A percentile compares a stretch with the other conserved stretches of the same genome.
Evolutionary conservation across 2,329 filamentous ascomycete species (phyloP).

Genomic region (Diaporthe sp.): DNA sequence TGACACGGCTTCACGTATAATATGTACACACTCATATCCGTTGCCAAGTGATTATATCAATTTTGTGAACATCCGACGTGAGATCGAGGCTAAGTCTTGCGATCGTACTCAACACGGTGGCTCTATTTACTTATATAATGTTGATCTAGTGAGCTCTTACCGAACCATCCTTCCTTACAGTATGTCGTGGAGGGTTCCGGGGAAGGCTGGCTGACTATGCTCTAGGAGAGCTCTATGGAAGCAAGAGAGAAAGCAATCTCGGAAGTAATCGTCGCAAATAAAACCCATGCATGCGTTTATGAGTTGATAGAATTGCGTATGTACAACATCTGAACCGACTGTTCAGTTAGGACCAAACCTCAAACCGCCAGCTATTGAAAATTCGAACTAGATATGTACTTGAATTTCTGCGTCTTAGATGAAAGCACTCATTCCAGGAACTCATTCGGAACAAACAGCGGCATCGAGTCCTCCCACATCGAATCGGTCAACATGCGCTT

Average conservation of each 20-base stretch:
- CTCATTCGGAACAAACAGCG: constrained; percentile 42
- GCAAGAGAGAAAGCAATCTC: background rate
- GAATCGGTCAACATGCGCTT: constrained; percentile 50
- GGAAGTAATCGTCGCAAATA: background rate
- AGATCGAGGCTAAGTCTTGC: no score
- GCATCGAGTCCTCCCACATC: constrained; percentile 53
- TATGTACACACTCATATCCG: no score
- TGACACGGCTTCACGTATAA: no score
- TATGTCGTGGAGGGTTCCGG: background rate
- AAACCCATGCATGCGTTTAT: background rate
- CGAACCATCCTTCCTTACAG: no score
- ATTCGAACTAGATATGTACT: background rate
- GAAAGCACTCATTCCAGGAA: constrained; percentile 17
- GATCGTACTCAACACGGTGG: no score
- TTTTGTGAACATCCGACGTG: no score
- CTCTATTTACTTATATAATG: no score
- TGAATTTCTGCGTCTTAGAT: background rate
- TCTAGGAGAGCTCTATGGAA: background rate
- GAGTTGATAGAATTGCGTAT: background rate
- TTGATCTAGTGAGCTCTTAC: no score
- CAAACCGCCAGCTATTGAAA: background rate
- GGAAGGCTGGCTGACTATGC: no score
- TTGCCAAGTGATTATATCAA: no score
- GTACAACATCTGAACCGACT: background rate
- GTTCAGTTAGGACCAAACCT: background rate